A percentile compares a stretch with the other conserved stretches of the same genome.
Evolutionary conservation across 2,329 filamentous ascomycete genomes (phyloP).

Genomic region (Fonsecaea pugnacius): DNA sequence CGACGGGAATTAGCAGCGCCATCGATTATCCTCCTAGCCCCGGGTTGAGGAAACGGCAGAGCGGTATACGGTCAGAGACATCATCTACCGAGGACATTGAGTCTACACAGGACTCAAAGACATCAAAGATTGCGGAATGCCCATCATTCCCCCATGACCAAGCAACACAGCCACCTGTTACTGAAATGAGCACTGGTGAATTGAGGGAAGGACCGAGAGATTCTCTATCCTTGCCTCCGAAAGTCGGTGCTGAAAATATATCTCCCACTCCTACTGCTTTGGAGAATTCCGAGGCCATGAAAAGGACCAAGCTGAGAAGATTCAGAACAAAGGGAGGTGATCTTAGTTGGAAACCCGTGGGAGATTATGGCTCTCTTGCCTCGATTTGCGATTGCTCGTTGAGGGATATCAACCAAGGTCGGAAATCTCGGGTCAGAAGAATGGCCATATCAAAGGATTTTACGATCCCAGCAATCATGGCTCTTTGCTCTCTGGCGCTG

Average conservation of each 20-base stretch:
- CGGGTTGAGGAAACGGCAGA: conserved; percentile 15
- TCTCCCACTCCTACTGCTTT: not conserved
- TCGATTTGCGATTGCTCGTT: not conserved
- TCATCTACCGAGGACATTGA: not conserved
- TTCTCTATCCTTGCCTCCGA: not conserved
- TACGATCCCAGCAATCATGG: not conserved
- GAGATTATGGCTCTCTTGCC: not conserved
- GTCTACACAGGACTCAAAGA: not conserved
- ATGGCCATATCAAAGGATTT: not conserved
- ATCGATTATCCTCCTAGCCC: conserved; percentile 18
- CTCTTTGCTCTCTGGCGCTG: not conserved
- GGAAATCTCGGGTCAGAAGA: not conserved
- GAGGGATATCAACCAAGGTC: not conserved
- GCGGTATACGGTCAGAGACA: not conserved
- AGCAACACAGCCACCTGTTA: too few relatives aligned
- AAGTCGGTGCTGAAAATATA: too few relatives aligned
- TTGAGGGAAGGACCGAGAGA: not conserved
- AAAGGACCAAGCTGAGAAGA: not conserved
- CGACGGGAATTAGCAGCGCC: conserved; percentile 15
- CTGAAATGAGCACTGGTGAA: too few relatives aligned
- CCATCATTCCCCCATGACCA: too few relatives aligned
- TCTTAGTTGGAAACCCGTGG: not conserved
- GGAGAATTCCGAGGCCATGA: not conserved
- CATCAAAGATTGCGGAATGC: not conserved
- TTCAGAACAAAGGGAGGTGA: not conserved